Evolutionary conservation across 768 basidiomycete species (phyloP), one percentile per base, ranked within the genome.

Genomic region (Mycena albidolilacea): DNA sequence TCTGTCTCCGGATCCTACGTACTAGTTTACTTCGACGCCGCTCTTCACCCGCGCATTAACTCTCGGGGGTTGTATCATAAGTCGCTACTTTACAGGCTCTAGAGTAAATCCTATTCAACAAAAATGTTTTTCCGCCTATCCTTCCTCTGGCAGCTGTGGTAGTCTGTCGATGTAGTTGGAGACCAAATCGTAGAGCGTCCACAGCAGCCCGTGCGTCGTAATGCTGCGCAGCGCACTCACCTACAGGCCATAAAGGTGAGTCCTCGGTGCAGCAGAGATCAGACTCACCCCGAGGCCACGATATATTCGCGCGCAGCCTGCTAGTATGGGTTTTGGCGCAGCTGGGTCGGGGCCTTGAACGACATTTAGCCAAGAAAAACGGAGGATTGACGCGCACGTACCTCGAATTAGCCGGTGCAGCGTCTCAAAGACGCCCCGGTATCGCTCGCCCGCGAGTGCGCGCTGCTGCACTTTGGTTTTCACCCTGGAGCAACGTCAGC

Each of bases 391-490:
- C 62, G 50, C 68, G 41, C 3, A 75, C 80, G 50, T 81, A 94
- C 94, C 97, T 87, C 95, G 88, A 64, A 97, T 88, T 21, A 98
- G 87, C 35, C 96, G 90, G 74, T 85, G 84, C 44, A 97, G 83
- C 14, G 97, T 97, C 79, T 92, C 92, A 77, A 86, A 86, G 39
- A 92, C 87, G 64, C 92, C 89, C 67, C 95, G 91, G 73, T 92
- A 90, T 64, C 85, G 87, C 73, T 93, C 89, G 58, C 95, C 94
- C 7, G 96, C 93, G 64, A 98, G 85, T 35, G 95, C 92, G 64
- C 97, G 91, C 82, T 97, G 95, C 81, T 98, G 97, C n/a, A 97
- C 87, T 83, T 97, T 97, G 0, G 97, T 98, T 88, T 97, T 96
- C 57, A 96, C 94, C 54, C 94, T 95, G 75, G 21, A 73, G 50